Evolutionary conservation across 371 early-diverging fungal genomes (phyloP).

Genomic region (Actinomortierella ambigua): DNA sequence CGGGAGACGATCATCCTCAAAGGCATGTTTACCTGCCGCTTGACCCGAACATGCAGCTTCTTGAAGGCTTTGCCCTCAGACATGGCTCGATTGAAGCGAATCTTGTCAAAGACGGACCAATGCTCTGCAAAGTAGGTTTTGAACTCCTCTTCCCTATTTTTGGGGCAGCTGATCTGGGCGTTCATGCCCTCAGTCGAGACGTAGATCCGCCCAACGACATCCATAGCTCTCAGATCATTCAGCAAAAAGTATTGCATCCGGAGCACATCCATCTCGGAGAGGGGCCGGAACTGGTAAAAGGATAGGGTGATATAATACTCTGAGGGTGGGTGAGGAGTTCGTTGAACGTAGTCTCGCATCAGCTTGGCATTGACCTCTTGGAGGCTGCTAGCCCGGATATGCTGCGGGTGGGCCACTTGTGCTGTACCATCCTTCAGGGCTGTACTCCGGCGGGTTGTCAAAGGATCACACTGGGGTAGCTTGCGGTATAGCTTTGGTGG

Average conservation of each 20-base stretch:
- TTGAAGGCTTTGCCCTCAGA: conserved; percentile 65
- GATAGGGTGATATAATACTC: conserved; percentile 68
- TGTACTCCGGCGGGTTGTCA: conserved; percentile 13
- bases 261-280: conserved; percentile 48
- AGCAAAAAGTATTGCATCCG: conserved; percentile 56
- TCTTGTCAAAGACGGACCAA: conserved; percentile 41
- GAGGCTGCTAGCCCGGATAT: conserved; percentile 4
- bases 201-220: conserved; percentile 74
- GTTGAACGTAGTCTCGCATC: conserved; percentile 29
- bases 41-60: conserved; percentile 66
- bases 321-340: conserved; percentile 37
- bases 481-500: no score
- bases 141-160: conserved; percentile 49
- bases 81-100: conserved; percentile 68
- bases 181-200: conserved; percentile 76
- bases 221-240: conserved; percentile 52
- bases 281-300: conserved; percentile 71
- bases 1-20: background rate
- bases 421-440: conserved; percentile 16
- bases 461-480: no score
- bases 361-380: conserved; percentile 15
- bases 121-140: conserved; percentile 44
- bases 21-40: conserved; percentile 53
- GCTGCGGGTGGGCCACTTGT: conserved; percentile 6
- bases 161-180: conserved; percentile 74